Evolutionary conservation across 306 rosid genomes (phyloP).

Genomic region (Cajanus cajan): DNA sequence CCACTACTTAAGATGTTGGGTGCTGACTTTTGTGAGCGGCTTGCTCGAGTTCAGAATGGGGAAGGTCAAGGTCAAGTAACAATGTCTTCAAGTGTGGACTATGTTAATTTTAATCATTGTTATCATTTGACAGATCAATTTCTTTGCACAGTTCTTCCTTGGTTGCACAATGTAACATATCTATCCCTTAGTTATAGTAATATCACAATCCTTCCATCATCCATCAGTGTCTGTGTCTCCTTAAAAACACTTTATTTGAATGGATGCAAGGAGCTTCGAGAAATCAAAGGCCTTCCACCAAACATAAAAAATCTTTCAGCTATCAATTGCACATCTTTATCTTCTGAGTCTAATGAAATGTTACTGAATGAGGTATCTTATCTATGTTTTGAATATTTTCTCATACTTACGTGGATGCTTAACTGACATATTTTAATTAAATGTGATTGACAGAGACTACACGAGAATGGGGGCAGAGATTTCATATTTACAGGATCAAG

Average conservation of each 20-base stretch:
- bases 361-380: too few species aligned
- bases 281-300: not conserved
- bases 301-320: not conserved
- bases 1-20: not conserved
- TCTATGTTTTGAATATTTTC: too few species aligned
- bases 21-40: not conserved
- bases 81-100: too few species aligned
- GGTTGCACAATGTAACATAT: not conserved
- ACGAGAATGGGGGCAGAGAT: too few species aligned
- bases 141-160: too few species aligned
- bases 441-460: too few species aligned
- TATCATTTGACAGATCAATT: not conserved
- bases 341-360: too few species aligned
- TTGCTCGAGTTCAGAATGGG: not conserved
- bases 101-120: too few species aligned
- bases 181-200: not conserved
- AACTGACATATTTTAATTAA: too few species aligned
- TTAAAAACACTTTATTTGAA: not conserved
- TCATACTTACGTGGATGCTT: too few species aligned
- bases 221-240: not conserved
- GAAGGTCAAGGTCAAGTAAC: not conserved
- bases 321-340: not conserved
- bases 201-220: constrained; percentile 6
- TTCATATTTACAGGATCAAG: too few species aligned
- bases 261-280: not conserved